Conservation (phyloP, 78 protist species). For the Creolimax fragrantissima region DNA sequence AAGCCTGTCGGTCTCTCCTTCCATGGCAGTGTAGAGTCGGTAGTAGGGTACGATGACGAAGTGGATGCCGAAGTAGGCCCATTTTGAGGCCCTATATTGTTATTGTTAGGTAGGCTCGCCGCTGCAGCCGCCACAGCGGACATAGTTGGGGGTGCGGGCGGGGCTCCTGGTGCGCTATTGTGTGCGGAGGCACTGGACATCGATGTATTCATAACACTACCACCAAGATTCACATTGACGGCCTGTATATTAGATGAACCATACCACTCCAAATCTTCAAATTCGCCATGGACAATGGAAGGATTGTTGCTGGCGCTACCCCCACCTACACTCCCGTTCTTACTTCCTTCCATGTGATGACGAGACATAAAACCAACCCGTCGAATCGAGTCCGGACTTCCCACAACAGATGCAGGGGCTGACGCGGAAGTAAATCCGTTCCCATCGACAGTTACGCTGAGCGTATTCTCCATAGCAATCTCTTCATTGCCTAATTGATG, state of each 20-base stretch:
- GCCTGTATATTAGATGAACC: too few species aligned
- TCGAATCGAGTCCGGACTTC: neutral
- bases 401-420: neutral
- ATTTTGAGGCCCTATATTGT: too few species aligned
- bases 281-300: too few species aligned
- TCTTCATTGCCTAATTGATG: too few species aligned
- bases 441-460: too few species aligned
- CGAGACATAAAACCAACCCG: neutral
- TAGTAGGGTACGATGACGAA: neutral
- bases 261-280: too few species aligned
- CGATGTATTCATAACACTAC: neutral
- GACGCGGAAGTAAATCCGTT: neutral
- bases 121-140: neutral
- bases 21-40: neutral
- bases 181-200: neutral
- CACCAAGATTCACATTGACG: neutral
- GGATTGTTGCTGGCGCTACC: neutral
- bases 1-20: conserved; percentile 19
- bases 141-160: neutral
- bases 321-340: neutral
- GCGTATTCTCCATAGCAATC: too few species aligned
- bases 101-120: neutral
- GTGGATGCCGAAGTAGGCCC: neutral
- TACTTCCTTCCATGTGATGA: neutral
- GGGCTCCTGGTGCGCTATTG: neutral